phyloP scores from a whole-genome alignment of 2,329 filamentous ascomycete genomes.

The Botryotinia calthae region DNA sequence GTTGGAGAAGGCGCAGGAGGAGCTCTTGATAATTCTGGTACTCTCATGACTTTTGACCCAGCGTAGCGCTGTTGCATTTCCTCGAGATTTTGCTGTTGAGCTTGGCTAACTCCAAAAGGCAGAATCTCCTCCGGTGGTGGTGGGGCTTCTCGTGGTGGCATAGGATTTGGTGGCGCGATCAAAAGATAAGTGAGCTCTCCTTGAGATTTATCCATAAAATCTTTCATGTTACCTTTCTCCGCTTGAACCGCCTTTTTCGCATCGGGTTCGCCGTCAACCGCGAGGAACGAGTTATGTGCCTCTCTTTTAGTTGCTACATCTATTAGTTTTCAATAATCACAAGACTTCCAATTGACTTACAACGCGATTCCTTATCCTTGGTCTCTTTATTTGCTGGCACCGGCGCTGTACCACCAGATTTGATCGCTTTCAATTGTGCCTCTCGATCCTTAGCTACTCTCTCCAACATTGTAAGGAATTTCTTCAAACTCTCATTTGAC shows the following conservation, averaged over 20 bases:
- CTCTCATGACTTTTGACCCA: conserved; percentile 57
- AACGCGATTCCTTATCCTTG: conserved; percentile 56
- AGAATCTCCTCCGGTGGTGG: conserved; percentile 58
- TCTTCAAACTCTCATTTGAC: conserved; percentile 82
- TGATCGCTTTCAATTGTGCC: conserved; percentile 59
- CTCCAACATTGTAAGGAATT: conserved; percentile 88
- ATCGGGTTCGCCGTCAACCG: conserved; percentile 48
- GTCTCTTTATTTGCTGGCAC: conserved; percentile 47
- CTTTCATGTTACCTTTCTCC: conserved; percentile 54
- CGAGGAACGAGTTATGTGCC: conserved; percentile 41
- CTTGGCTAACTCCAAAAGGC: conserved; percentile 45
- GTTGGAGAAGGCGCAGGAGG: conserved; percentile 42
- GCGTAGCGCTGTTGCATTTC: conserved; percentile 39
- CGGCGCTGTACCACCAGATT: conserved; percentile 43
- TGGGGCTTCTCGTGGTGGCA: conserved; percentile 62
- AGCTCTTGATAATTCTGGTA: conserved; percentile 50
- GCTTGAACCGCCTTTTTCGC: conserved; percentile 37
- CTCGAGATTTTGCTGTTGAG: conserved; percentile 40
- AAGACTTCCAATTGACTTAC: conserved; percentile 43
- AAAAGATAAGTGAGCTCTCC: conserved; percentile 66
- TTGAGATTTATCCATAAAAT: conserved; percentile 63
- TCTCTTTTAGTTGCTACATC: conserved; percentile 14
- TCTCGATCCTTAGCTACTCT: conserved; percentile 82
- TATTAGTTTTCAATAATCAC: conserved; percentile 15
- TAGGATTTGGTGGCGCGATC: conserved; percentile 64